A percentile compares a stretch with the other conserved stretches of the same genome.
Conservation (phyloP, 2,329 filamentous ascomycete genomes). For the Xylaria arbuscula region DNA sequence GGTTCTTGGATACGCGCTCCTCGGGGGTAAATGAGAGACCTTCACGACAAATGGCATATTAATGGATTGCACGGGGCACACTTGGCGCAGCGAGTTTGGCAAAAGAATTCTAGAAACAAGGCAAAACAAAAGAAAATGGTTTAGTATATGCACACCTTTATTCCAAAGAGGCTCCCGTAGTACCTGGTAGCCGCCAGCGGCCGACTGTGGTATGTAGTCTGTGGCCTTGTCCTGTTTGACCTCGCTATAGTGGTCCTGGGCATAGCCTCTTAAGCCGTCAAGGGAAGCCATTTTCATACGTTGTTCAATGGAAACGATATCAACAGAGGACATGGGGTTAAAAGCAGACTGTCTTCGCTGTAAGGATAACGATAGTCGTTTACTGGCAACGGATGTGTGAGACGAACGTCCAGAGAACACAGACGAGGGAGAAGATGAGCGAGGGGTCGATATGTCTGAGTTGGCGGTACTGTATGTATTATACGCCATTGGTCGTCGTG, state of each 20-base stretch:
- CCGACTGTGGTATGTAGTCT: conserved; percentile 63
- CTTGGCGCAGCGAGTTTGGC: conserved; percentile 12
- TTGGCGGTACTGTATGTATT: conserved; percentile 59
- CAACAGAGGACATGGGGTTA: conserved; percentile 67
- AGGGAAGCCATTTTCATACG: conserved; percentile 70
- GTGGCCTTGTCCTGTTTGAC: conserved; percentile 65
- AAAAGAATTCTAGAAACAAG: conserved; percentile 4
- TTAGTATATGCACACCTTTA: conserved; percentile 62
- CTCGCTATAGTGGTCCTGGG: conserved; percentile 65
- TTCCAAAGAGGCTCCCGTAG: conserved; percentile 73
- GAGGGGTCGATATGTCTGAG: conserved; percentile 66
- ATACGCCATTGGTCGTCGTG: conserved; percentile 57
- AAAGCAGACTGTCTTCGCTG: conserved; percentile 62
- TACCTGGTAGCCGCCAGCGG: conserved; percentile 70
- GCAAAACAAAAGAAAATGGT: conserved; percentile 16
- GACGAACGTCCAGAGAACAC: conserved; percentile 61
- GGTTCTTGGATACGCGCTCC: conserved; percentile 71
- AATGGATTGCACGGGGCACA: conserved; percentile 15
- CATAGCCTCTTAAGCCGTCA: conserved; percentile 70
- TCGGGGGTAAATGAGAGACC: conserved; percentile 73
- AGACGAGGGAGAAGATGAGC: conserved; percentile 64
- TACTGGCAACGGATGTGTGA: conserved; percentile 63
- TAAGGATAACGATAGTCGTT: conserved; percentile 62
- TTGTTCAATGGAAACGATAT: conserved; percentile 67
- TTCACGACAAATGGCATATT: conserved; percentile 47